A percentile compares a stretch with the other conserved stretches of the same genome.
These are phyloP conservation scores for Chenopodium suecicum DNA, from an alignment of 148 eudicot genomes.

Conservation along the genomic window DNA sequence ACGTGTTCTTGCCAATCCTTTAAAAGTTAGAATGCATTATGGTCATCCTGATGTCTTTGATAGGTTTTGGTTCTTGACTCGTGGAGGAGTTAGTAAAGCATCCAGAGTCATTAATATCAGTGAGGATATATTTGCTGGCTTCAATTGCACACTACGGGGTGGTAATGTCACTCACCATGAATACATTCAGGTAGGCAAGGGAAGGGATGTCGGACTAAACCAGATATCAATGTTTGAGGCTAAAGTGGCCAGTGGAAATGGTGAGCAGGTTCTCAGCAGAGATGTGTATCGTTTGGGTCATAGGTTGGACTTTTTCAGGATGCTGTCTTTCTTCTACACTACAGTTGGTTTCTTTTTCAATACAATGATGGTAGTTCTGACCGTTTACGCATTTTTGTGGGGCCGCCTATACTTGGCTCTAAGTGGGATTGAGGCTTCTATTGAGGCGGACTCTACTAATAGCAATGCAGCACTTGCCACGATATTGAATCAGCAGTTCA, in stretches of 20 bases:
- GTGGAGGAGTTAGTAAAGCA: conserved; percentile 93
- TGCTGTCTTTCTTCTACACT: conserved; percentile 85
- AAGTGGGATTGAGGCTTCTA: conserved; percentile 72
- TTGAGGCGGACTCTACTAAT: conserved; percentile 31
- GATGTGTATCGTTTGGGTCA: conserved; percentile 91
- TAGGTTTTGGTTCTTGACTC: conserved; percentile 88
- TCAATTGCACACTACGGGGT: conserved; percentile 85
- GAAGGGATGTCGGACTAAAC: conserved; percentile 92
- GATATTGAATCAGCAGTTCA: conserved; percentile 79
- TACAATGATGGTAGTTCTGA: conserved; percentile 78
- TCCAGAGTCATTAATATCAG: conserved; percentile 87
- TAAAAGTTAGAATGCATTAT: conserved; percentile 92
- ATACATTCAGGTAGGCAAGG: conserved; percentile 92
- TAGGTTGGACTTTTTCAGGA: conserved; percentile 84
- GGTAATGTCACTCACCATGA: conserved; percentile 95
- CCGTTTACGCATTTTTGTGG: conserved; percentile 90
- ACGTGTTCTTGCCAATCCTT: conserved; percentile 89
- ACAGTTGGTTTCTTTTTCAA: conserved; percentile 89
- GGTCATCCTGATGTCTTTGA: conserved; percentile 97
- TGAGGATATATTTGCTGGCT: conserved; percentile 96
- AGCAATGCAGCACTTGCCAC: conserved; percentile 73
- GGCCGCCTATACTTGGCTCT: conserved; percentile 81
- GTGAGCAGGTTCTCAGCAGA: conserved; percentile 85
- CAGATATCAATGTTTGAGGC: conserved; percentile 95
- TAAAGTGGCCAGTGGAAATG: conserved; percentile 88